Conservation (phyloP, 768 basidiomycete species). For the Suillus spraguei region DNA sequence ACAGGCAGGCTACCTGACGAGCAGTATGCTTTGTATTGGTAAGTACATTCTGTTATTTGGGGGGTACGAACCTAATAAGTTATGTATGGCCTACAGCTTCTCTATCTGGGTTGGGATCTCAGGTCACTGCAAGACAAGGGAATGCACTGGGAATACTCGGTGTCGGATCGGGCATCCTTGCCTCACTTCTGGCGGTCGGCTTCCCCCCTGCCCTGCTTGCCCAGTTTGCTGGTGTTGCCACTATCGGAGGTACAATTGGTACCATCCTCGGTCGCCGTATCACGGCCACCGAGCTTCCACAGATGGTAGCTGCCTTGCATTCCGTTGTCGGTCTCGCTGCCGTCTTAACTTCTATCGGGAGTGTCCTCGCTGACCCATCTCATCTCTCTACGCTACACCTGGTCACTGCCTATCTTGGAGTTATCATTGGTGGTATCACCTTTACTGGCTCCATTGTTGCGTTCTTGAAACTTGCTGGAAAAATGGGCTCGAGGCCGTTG, state of each 20-base stretch:
- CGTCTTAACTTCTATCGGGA: conserved; percentile 82
- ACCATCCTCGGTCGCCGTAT: conserved; percentile 79
- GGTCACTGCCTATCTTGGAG: conserved; percentile 84
- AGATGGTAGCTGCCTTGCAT: conserved; percentile 81
- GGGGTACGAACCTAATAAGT: not conserved
- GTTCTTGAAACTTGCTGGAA: conserved; percentile 84
- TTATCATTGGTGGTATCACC: conserved; percentile 85
- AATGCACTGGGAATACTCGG: conserved; percentile 88
- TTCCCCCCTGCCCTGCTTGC: conserved; percentile 73
- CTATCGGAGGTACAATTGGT: conserved; percentile 72
- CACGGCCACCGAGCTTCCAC: conserved; percentile 86
- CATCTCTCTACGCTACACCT: conserved; percentile 77
- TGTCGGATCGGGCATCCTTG: conserved; percentile 77
- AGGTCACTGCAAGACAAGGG: conserved; percentile 84
- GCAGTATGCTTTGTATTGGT: conserved; percentile 88
- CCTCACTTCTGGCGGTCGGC: conserved; percentile 82
- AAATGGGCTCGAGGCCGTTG: conserved; percentile 75
- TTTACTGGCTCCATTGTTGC: conserved; percentile 91
- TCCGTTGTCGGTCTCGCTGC: conserved; percentile 91
- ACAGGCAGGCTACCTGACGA: conserved; percentile 85
- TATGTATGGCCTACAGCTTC: conserved; percentile 53
- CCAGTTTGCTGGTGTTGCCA: conserved; percentile 78
- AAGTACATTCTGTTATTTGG: conserved; percentile 11
- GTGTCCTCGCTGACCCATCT: conserved; percentile 69
- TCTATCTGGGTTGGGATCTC: conserved; percentile 76